These are phyloP conservation scores for Ceratobasidium sp. DNA, from an alignment of 1,284 basidiomycete genomes.

Conservation along the genomic window DNA sequence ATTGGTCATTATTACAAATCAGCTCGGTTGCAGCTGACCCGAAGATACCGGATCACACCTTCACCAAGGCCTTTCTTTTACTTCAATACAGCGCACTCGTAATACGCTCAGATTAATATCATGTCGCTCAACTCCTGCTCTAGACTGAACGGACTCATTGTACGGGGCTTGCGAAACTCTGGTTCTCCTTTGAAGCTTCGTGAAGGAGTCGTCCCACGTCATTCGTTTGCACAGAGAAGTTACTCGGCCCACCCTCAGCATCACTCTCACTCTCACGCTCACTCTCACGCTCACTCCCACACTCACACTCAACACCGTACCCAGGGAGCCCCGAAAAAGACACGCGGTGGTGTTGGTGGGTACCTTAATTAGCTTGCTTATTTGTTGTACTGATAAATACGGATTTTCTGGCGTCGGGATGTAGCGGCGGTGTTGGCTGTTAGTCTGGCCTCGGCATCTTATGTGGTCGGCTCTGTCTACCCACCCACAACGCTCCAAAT, in stretches of 20 bases:
- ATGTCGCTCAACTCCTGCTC: neutral
- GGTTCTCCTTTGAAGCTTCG: too few relatives aligned
- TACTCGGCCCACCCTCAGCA: slow-evolving; percentile 18
- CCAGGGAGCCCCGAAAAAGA: neutral
- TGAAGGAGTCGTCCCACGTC: too few relatives aligned
- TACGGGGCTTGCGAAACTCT: too few relatives aligned
- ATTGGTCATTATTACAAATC: neutral
- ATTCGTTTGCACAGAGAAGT: neutral
- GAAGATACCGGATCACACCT: neutral
- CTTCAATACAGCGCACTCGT: too few relatives aligned
- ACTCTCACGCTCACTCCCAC: slow-evolving; percentile 12
- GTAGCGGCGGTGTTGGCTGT: slow-evolving; percentile 41
- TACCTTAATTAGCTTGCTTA: neutral
- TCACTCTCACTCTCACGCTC: slow-evolving; percentile 16
- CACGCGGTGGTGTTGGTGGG: slow-evolving; percentile 19
- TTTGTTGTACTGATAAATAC: neutral
- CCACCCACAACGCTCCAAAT: slow-evolving; percentile 70
- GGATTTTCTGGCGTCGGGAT: neutral
- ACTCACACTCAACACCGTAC: neutral
- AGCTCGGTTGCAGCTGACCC: neutral
- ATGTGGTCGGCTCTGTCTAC: slow-evolving; percentile 69
- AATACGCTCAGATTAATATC: neutral
- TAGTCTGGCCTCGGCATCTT: slow-evolving; percentile 51
- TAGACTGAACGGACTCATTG: neutral
- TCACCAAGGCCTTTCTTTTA: too few relatives aligned